phyloP scores from a whole-genome alignment of 2,329 filamentous ascomycete species.

The Sporothrix curviconia region DNA sequence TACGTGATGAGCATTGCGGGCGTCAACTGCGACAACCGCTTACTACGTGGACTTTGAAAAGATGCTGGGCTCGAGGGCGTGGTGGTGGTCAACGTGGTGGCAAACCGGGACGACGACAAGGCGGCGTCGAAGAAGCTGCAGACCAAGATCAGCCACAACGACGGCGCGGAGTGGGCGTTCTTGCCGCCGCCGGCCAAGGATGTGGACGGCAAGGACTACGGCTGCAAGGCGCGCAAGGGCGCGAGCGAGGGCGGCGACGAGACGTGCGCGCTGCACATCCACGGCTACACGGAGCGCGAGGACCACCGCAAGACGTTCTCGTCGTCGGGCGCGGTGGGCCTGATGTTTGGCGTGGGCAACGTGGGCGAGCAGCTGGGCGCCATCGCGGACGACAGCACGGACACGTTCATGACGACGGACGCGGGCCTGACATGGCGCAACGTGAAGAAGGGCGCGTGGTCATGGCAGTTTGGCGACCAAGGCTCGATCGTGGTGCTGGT shows the following conservation, averaged over 20 bases:
- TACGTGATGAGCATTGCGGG: constrained; percentile 77
- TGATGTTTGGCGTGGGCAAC: constrained; percentile 89
- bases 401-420: constrained; percentile 87
- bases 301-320: constrained; percentile 83
- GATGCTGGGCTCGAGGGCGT: constrained; percentile 90
- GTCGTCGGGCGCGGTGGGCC: constrained; percentile 76
- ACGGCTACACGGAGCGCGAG: constrained; percentile 86
- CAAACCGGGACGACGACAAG: constrained; percentile 57
- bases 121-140: constrained; percentile 67
- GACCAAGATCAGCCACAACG: constrained; percentile 92
- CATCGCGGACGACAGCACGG: constrained; percentile 55
- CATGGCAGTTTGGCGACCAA: constrained; percentile 94
- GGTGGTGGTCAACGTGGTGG: constrained; percentile 75
- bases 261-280: constrained; percentile 81
- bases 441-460: constrained; percentile 80
- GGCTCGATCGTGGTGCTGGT: constrained; percentile 89
- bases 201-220: constrained; percentile 62
- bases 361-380: constrained; percentile 64
- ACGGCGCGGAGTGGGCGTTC: constrained; percentile 80
- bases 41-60: constrained; percentile 96
- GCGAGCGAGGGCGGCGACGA: constrained; percentile 47
- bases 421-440: constrained; percentile 84
- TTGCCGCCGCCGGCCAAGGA: constrained; percentile 67
- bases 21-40: constrained; percentile 69
- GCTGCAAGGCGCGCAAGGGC: constrained; percentile 42